These are phyloP conservation scores for Rhododendron ferrugineum DNA, from an alignment of 148 eudicot genomes.

Conservation along the genomic window DNA sequence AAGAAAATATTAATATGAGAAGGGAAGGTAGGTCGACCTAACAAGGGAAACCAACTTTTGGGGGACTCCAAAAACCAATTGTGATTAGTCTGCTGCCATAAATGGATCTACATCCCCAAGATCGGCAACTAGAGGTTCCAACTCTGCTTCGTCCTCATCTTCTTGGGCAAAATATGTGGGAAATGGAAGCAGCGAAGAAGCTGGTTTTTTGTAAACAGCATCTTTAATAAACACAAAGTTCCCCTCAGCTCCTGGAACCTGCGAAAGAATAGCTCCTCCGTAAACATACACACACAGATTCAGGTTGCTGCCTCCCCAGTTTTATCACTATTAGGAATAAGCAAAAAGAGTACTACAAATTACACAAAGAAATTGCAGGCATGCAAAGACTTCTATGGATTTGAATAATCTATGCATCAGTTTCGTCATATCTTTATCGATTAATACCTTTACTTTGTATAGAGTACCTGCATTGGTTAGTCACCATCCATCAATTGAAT, in stretches of 20 bases:
- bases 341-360: too few relatives aligned
- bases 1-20: neutral
- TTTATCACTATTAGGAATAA: neutral
- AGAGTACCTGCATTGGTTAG: neutral
- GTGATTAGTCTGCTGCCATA: constrained; percentile 69
- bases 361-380: neutral
- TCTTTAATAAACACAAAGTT: constrained; percentile 91
- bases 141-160: constrained; percentile 45
- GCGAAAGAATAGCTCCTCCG: constrained; percentile 9
- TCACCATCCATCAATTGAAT: neutral
- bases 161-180: constrained; percentile 78
- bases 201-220: constrained; percentile 67
- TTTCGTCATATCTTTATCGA: neutral
- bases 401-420: neutral
- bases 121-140: constrained; percentile 80
- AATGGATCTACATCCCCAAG: constrained; percentile 88
- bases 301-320: neutral
- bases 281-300: neutral
- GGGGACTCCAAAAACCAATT: neutral
- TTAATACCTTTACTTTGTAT: neutral
- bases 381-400: neutral
- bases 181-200: constrained; percentile 63
- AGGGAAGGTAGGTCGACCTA: neutral
- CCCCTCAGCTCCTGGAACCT: constrained; percentile 88
- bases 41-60: constrained; percentile 1